Evolutionary conservation across 345 rosid genomes (phyloP), one percentile per base, ranked within the genome.

Genomic region (Iberis pinnata): DNA sequence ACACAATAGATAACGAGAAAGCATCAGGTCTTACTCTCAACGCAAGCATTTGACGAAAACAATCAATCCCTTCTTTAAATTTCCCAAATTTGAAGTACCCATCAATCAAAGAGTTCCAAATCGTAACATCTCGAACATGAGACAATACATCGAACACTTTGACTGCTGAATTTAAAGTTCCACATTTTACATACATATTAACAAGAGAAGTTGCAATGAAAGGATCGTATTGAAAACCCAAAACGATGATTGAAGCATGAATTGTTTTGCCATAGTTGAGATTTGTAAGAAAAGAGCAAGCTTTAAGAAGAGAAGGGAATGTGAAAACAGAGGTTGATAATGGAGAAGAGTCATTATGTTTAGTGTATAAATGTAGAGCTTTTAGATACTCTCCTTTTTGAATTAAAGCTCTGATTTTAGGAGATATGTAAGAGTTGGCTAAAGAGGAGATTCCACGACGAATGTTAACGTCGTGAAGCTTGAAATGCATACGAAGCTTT

Each of bases 31-130:
- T 74, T 11, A 80, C 57, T 9, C 86, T 81, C 22, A 68, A 18
- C 49, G 14, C 59, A 19, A 67, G 80, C 96, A 88, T 82, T 24
- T 72, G 61, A 11, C 73, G 35, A 73, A 88, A 84, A 53, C 60
- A 67, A 60, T 13, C 55, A 3, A 75, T 13, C 38, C 88, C 94
- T 61, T 78, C 76, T 12, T 53, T 47, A 20, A 57, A 37, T 26
- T 41, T 55, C 4, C 83, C 68, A 64, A 67, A 74, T 50, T 73
- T 75, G 18, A 82, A 70, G 58, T 68, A 76, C 56, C 86, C 94
- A 60, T 79, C 79, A 35, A 80, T 61, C 37, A 82, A 26, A 40
- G 96, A 78, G 58, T 84, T 82, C 96, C 90, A 88, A 70, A 78
- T 37, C 0, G 88, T 70, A 18, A 73, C 78, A 69, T 87, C 96